Evolutionary conservation across 2,329 filamentous ascomycete genomes (phyloP).

Genomic region (Aspergillus awamori): DNA sequence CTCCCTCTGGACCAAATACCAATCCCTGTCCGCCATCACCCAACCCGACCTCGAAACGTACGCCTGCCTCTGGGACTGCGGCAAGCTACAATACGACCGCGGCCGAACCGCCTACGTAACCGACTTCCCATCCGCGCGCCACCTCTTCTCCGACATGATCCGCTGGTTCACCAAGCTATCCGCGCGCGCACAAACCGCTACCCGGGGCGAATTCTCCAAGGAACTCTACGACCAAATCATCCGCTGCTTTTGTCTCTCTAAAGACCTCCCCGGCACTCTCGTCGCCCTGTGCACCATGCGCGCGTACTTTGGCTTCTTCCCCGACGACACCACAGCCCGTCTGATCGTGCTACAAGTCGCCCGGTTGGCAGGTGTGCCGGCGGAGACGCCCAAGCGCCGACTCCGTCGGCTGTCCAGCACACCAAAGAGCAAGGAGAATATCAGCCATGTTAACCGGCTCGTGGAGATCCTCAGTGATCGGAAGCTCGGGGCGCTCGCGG

Average conservation of each 20-base stretch:
- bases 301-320: slow-evolving; percentile 48
- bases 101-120: slow-evolving; percentile 50
- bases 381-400: slow-evolving; percentile 38
- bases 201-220: slow-evolving; percentile 46
- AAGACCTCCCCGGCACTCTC: slow-evolving; percentile 53
- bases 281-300: slow-evolving; percentile 53
- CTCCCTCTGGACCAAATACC: slow-evolving; percentile 61
- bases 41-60: slow-evolving; percentile 70
- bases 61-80: slow-evolving; percentile 64
- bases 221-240: slow-evolving; percentile 58
- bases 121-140: slow-evolving; percentile 49
- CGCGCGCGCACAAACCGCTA: slow-evolving; percentile 30
- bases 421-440: slow-evolving; percentile 48
- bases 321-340: slow-evolving; percentile 51
- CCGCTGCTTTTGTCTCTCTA: slow-evolving; percentile 53
- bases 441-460: slow-evolving; percentile 49
- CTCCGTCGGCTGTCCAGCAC: slow-evolving; percentile 45
- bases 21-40: slow-evolving; percentile 56
- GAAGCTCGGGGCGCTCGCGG: slow-evolving; percentile 36
- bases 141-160: slow-evolving; percentile 54
- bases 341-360: slow-evolving; percentile 55
- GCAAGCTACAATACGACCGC: slow-evolving; percentile 52
- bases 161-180: slow-evolving; percentile 45
- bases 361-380: slow-evolving; percentile 43
- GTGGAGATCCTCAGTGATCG: slow-evolving; percentile 47